These are phyloP conservation scores for Heterobasidion annosum DNA, from an alignment of 1,284 basidiomycete genomes.

Conservation along the genomic window DNA sequence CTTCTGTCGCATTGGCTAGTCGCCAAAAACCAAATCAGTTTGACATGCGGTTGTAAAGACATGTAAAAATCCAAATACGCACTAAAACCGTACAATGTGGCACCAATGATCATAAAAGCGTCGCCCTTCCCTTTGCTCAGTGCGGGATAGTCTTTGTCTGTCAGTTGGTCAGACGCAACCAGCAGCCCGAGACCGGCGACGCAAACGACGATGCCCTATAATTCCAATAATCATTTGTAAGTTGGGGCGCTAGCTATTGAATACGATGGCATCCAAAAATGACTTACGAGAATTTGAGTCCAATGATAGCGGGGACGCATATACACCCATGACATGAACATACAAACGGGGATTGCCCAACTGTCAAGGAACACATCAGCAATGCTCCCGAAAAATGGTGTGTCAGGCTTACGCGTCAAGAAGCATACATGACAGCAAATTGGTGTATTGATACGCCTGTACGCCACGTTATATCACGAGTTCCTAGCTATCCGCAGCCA, in stretches of 20 bases:
- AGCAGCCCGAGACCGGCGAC: constrained; percentile 70
- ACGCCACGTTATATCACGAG: background rate
- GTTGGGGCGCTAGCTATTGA: background rate
- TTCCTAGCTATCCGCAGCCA: background rate
- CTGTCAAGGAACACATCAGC: constrained; percentile 21
- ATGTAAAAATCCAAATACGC: constrained; percentile 17
- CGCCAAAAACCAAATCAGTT: background rate
- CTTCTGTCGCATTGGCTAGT: constrained; percentile 77
- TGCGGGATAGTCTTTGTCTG: constrained; percentile 63
- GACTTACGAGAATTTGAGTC: constrained; percentile 65
- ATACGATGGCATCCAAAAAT: background rate
- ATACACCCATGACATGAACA: constrained; percentile 76
- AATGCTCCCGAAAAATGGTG: too few species aligned
- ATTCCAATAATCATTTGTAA: background rate
- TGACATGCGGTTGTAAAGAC: background rate
- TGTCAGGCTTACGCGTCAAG: constrained; percentile 58
- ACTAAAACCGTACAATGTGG: constrained; percentile 81
- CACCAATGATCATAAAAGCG: constrained; percentile 77
- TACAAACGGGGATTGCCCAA: constrained; percentile 82
- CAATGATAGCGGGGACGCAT: constrained; percentile 74
- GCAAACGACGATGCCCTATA: constrained; percentile 66
- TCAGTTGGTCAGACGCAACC: constrained; percentile 63
- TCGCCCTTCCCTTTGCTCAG: constrained; percentile 68
- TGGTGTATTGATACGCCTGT: constrained; percentile 79
- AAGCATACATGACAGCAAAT: constrained; percentile 79